Evolutionary conservation across 345 rosid species (phyloP).

Genomic region (Arabis alpina): DNA sequence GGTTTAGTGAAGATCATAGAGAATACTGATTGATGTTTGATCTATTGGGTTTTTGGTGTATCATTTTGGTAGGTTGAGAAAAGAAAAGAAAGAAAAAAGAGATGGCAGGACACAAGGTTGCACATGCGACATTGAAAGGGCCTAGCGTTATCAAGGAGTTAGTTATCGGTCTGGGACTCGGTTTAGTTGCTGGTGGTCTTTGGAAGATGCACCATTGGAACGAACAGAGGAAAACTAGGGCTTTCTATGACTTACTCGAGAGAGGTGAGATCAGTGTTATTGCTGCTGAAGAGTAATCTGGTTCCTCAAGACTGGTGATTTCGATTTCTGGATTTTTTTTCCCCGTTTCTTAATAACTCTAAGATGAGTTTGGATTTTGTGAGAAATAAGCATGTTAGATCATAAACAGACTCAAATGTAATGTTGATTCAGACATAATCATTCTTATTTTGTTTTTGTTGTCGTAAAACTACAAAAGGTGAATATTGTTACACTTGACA

Average conservation of each 20-base stretch:
- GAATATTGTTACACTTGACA: constrained; percentile 18
- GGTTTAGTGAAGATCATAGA: not conserved
- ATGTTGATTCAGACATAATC: constrained; percentile 21
- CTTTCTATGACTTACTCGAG: constrained; percentile 73
- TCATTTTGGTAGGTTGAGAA: constrained; percentile 33
- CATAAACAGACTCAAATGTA: constrained; percentile 11
- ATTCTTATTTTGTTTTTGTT: constrained; percentile 2
- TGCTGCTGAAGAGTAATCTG: constrained; percentile 52
- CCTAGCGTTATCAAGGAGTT: constrained; percentile 86
- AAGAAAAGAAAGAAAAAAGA: constrained; percentile 14
- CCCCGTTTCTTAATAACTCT: not conserved
- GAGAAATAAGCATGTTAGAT: constrained; percentile 29
- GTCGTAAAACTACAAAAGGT: constrained; percentile 1
- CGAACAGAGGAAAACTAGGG: constrained; percentile 74
- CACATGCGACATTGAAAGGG: constrained; percentile 77
- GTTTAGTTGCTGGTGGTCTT: constrained; percentile 60
- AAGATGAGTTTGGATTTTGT: not conserved
- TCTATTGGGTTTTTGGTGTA: constrained; percentile 3
- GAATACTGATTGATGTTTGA: constrained; percentile 22
- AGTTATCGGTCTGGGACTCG: constrained; percentile 57
- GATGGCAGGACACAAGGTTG: constrained; percentile 77
- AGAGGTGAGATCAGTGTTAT: constrained; percentile 85
- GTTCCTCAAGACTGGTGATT: not conserved
- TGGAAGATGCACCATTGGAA: constrained; percentile 89
- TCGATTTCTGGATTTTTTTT: not conserved